Evolutionary conservation across 257 asterid species (phyloP), one percentile per base, ranked within the genome.

Genomic region (Paraleonurus japonicus): DNA sequence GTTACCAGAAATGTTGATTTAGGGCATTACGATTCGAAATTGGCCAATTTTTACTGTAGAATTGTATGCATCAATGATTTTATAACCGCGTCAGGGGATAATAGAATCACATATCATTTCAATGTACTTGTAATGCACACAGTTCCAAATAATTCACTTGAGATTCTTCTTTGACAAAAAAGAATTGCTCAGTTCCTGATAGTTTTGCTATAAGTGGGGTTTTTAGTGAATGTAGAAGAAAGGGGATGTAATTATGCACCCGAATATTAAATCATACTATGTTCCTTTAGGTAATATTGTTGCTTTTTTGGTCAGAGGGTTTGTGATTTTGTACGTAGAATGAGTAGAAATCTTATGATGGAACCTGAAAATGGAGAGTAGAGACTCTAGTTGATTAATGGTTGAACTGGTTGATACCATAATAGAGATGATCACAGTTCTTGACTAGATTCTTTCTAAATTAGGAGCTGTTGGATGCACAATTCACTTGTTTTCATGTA

Each of bases 11-110:
- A 27, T 51, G 20, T n/a, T 28, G 28, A 27, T 62, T 72, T 80
- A 71, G 67, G 78, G 73, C 66, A 53, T 19, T 11, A n/a, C 35
- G 4, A 69, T 62, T 30, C 17, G 16, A 54, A 63, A 23, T 67
- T n/a, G 43, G 23, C 15, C 50, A 20, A 30, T 35, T 28, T 35
- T n/a, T 47, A 43, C 32, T 71, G 28, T 53, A 3, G 27, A 53
- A 7, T 53, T 20, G 2, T 53, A 20, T 22, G 60, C 15, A 19
- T 53, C 22, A 19, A 3, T 1, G 24, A 17, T 7, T 6, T 50
- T 3, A 50, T 16, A 16, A 16, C 24, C 51, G 51, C 15, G 13
- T 43, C 51, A 2, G 7, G 7, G 54, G 22, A 35, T 16, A 47
- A n/a, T 47, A n/a, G 54, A 47, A n/a, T 45, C 53, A 45, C 53